Evolutionary conservation across 2,329 filamentous ascomycete species (phyloP), one percentile per base, ranked within the genome.

Genomic region (Ilyonectria sp.): DNA sequence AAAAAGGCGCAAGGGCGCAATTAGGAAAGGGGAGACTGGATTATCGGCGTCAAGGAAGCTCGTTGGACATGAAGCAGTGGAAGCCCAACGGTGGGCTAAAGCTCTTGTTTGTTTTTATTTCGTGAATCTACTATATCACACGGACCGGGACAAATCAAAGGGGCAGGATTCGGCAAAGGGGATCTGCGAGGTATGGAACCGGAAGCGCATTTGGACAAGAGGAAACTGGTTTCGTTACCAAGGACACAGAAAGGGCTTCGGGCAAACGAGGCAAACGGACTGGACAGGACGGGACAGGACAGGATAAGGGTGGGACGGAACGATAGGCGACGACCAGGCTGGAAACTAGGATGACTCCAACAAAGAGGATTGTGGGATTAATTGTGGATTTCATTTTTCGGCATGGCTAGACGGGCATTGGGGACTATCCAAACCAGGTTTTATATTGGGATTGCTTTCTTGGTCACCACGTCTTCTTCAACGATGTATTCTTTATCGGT

Each of bases 11-110:
- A 70, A 62, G 50, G 72, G 68, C 66, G 61, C 60, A 71, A 67
- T 31, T 59, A 58, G 61, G 63, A 59, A 67, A 54, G 43, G 62
- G 60, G 59, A 65, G 47, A 63, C 62, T 68, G 67, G 65, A 49
- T 54, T 63, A 70, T 68, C 46, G 73, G 73, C 73, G 73, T 74
- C 73, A 68, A 50, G 66, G 71, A 61, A 58, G 63, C 40, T 60
- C 52, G 59, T 62, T 61, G 69, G 59, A 59, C 53, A 61, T 54
- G 50, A 49, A 54, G 59, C 68, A 53, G 37, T 50, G 26, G 21
- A 50, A 60, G 67, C 33, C 65, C 44, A 37, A 26, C 29, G 37
- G 21, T 35, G 57, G 54, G 50, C 23, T 43, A 19, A 57, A 62
- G 57, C 37, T 62, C 64, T 59, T 56, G 3, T 54, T 29, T 19